Evolutionary conservation across 2,329 filamentous ascomycete species (phyloP).

Genomic region (Esteya vermicola): DNA sequence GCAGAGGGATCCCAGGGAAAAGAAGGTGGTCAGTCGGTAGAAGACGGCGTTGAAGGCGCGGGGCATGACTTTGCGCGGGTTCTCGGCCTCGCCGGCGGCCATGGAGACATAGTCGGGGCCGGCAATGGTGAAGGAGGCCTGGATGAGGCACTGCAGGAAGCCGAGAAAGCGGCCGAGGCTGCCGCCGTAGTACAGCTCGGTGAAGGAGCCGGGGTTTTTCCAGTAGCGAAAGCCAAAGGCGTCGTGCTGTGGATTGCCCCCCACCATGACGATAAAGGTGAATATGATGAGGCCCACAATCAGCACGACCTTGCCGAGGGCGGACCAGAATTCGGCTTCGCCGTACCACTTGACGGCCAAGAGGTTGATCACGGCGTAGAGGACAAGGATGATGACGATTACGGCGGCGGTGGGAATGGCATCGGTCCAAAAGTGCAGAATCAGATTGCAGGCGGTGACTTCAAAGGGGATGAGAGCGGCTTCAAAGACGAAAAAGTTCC

Average conservation of each 20-base stretch:
- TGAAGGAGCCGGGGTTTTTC: constrained; percentile 25
- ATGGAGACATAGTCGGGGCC: constrained; percentile 36
- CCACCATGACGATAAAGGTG: constrained; percentile 30
- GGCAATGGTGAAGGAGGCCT: constrained; percentile 8
- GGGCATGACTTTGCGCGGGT: constrained; percentile 11
- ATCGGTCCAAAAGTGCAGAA: constrained; percentile 10
- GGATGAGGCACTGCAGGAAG: constrained; percentile 13
- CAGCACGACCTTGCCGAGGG: constrained; percentile 27
- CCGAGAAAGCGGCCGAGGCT: constrained; percentile 26
- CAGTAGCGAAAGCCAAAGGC: constrained; percentile 8
- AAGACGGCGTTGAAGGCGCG: constrained; percentile 13
- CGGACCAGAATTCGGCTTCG: constrained; percentile 8
- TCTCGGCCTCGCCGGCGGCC: constrained; percentile 10
- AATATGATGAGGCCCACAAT: constrained; percentile 35
- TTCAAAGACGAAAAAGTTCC: constrained; percentile 27
- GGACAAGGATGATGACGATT: neutral
- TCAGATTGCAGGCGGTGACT: constrained; percentile 2
- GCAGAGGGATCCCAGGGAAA: constrained; percentile 16
- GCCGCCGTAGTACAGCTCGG: constrained; percentile 10
- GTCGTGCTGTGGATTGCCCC: constrained; percentile 15
- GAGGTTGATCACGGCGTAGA: constrained; percentile 16
- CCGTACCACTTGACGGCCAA: constrained; percentile 7
- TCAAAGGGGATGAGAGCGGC: constrained; percentile 1
- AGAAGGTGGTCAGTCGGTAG: constrained; percentile 17
- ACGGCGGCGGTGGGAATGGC: neutral